Evolutionary conservation across 2,329 filamentous ascomycete genomes (phyloP).

Genomic region (Monosporascus ibericus): DNA sequence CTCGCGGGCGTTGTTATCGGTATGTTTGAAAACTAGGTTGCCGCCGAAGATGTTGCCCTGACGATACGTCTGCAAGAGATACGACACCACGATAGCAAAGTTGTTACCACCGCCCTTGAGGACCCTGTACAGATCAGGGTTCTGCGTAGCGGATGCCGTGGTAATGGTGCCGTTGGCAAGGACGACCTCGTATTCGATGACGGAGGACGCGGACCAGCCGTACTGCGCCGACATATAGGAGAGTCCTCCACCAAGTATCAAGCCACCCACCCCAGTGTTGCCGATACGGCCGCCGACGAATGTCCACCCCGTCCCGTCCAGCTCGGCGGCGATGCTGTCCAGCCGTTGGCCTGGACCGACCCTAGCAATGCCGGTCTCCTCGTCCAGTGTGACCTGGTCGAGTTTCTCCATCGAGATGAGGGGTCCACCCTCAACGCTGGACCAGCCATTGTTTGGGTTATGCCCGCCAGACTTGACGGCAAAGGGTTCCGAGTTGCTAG

Average conservation of each 20-base stretch:
- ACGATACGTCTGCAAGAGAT: constrained; percentile 35
- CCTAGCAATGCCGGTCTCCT: constrained; percentile 30
- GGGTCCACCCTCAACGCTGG: constrained; percentile 42
- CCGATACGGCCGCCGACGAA: constrained; percentile 39
- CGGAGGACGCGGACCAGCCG: constrained; percentile 46
- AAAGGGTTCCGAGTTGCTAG: constrained; percentile 40
- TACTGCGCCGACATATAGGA: constrained; percentile 45
- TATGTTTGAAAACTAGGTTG: constrained; percentile 31
- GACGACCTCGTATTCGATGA: constrained; percentile 46
- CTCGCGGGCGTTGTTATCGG: constrained; percentile 21
- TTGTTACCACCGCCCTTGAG: constrained; percentile 53
- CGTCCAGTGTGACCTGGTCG: constrained; percentile 33
- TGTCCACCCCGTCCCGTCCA: constrained; percentile 36
- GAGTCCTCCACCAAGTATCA: constrained; percentile 48
- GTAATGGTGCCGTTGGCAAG: constrained; percentile 43
- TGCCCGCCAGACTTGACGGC: constrained; percentile 54
- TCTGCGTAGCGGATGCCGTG: constrained; percentile 33
- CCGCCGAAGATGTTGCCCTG: constrained; percentile 38
- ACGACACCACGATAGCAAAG: constrained; percentile 43
- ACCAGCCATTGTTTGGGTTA: constrained; percentile 45
- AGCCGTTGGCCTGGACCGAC: constrained; percentile 42
- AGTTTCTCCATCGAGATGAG: constrained; percentile 42
- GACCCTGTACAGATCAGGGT: constrained; percentile 45
- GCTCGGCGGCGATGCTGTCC: constrained; percentile 31
- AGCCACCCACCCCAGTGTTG: constrained; percentile 39